Base-by-base conservation (phyloP, 1,284 basidiomycete genomes). In the Cryptococcus maquisensis region DNA sequence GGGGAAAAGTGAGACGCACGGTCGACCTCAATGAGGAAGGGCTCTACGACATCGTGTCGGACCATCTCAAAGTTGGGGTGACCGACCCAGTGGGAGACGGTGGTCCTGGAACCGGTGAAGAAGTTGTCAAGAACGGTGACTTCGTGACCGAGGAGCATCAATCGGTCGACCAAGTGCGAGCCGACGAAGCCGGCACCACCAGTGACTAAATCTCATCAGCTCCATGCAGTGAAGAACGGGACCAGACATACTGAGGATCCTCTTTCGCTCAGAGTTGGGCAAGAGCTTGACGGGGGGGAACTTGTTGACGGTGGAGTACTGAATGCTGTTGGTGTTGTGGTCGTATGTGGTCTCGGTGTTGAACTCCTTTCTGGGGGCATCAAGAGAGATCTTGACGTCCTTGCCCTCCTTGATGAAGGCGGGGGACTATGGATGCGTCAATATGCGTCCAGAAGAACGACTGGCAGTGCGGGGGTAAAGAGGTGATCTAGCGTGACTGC, bases 21-120 rank as follows among this genome's bases (percentile, higher is more conserved):
- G 78, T 97, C 93, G 63, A 92, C 94, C 77, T 96, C 93, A 72
- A 94, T 94, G 85, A 94, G 87, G 80, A 94, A 94, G 3, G 93
- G 90, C 72, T 96, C 88, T 48, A 95, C 87, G 20, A 98, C 89
- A 75, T 98, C 95, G 76, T 98, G 95, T 56, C 95, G 85, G 61
- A 98, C 90, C 77, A 98, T 81, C 78, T 98, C 95, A 67, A 98
- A 98, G 79, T 97, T 97, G 57, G 95, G 95, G 76, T 98, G 95
- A 3, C 95, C 95, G 60, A 93, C 82, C 90, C 90, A 93, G 73
- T 94, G 90, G 59, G 86, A 88, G 57, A 76, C 72, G 49, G 92
- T 94, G 35, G 90, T 93, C 77, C 94, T 94, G 51, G 88, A 90
- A 20, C 95, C 95, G 21, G 94, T 97, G 80, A 98, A 98, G 76